These are phyloP conservation scores for Alternaria tenuissima DNA, from an alignment of 2,329 filamentous ascomycete genomes.

Conservation along the genomic window DNA sequence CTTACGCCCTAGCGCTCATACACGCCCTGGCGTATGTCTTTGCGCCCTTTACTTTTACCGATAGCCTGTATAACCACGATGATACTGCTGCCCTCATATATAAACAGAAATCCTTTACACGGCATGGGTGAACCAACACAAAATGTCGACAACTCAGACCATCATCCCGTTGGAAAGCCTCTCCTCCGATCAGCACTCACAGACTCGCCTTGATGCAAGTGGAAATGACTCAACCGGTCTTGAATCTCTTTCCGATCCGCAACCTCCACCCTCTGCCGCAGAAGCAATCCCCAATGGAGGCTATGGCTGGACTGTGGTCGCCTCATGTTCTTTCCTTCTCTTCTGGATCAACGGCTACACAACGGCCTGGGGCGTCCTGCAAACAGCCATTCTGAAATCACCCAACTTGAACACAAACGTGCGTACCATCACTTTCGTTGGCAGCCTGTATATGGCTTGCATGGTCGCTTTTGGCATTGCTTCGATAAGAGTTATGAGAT, in stretches of 20 bases:
- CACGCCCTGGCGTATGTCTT: not conserved
- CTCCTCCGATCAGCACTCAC: not conserved
- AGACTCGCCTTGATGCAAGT: not conserved
- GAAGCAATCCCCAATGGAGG: slow-evolving; percentile 60
- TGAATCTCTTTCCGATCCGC: not conserved
- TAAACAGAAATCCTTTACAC: not conserved
- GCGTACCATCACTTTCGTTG: slow-evolving; percentile 65
- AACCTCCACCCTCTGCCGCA: not conserved
- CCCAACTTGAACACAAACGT: slow-evolving; percentile 20
- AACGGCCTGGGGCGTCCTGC: slow-evolving; percentile 69
- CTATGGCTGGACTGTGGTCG: slow-evolving; percentile 65
- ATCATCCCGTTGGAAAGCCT: not conserved
- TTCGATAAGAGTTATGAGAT: slow-evolving; percentile 60
- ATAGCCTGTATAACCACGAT: not conserved
- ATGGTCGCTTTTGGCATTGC: slow-evolving; percentile 63
- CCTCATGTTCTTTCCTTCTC: slow-evolving; percentile 58
- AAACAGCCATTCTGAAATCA: slow-evolving; percentile 64
- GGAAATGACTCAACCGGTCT: not conserved
- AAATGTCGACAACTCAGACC: not conserved
- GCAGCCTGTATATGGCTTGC: slow-evolving; percentile 61
- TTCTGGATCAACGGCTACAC: slow-evolving; percentile 63
- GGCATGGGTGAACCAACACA: not conserved
- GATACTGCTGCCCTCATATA: not conserved
- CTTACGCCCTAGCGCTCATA: not conserved
- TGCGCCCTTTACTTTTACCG: not conserved